Base-by-base conservation (phyloP, 164 flowering plant species). In the Warburgia ugandensis region DNA sequence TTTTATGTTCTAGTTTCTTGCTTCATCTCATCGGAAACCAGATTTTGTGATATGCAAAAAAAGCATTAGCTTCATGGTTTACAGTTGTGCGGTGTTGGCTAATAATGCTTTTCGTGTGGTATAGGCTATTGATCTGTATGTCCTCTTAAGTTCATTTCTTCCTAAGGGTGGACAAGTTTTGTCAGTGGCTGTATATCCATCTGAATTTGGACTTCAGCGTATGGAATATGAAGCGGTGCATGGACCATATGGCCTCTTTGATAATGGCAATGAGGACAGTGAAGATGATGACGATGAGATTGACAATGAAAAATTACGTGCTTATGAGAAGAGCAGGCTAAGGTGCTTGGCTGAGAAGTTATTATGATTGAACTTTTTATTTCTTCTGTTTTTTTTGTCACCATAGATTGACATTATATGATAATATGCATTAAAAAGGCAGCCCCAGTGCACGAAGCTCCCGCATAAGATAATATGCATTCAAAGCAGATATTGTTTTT, bases 201-300 rank as follows among this genome's bases (percentile, higher is more conserved):
- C 99, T 11, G 99, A 92, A 50, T 86, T 92, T 77, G 99, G 96
- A 23, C 73, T 92, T 35, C 68, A 82, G 64, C 77, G 91, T 17
- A 88, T 86, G 91, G 80, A 83, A 76, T 91, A 88, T 64, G 99
- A 92, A 72, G 86, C 84, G 45, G 70, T 75, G 10, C 83, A 60
- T 61, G 99, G 99, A 36, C 96, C 98, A 29, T 55, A 78, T 58
- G 95, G 79, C 21, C 56, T 92, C 29, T 85, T 83, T 71, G 94
- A 74, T 21, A 72, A 58, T 51, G 81, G 79, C 5, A 39, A 66
- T 16, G 67, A 65, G 39, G 29, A 72, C 20, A 53, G 44, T 27
- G 67, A 65, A 27, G 84, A 68, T 1, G 73, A 65, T 10, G 71
- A 63, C 13, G 76, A 69, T 41, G 89, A 91, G 44, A 52, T 80